Evolutionary conservation across 768 basidiomycete species (phyloP).

Genomic region (Terana coerulea): DNA sequence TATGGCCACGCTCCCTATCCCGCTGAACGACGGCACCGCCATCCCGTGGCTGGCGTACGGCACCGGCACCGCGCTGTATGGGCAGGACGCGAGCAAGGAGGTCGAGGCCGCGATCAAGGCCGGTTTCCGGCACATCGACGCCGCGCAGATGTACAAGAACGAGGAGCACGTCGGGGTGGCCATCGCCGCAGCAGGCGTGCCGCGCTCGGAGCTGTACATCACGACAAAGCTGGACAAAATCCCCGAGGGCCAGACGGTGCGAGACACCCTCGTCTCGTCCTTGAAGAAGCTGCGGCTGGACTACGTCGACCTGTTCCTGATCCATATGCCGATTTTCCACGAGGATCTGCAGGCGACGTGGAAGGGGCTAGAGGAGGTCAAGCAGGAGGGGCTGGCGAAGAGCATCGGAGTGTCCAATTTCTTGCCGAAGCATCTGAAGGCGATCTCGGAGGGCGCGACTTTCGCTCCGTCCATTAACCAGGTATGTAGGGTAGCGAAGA

Average conservation of each 20-base stretch:
- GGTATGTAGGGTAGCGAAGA: slow-evolving; percentile 34
- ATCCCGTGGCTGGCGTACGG: slow-evolving; percentile 38
- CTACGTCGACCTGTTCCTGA: slow-evolving; percentile 41
- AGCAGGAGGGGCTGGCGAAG: slow-evolving; percentile 36
- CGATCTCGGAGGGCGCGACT: slow-evolving; percentile 40
- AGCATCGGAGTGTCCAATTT: slow-evolving; percentile 58
- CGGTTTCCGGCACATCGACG: slow-evolving; percentile 38
- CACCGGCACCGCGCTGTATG: slow-evolving; percentile 33
- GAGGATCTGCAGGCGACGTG: slow-evolving; percentile 34
- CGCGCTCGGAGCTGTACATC: slow-evolving; percentile 39
- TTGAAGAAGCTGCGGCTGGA: slow-evolving; percentile 38
- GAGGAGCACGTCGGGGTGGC: slow-evolving; percentile 35
- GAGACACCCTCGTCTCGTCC: slow-evolving; percentile 34
- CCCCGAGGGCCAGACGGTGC: slow-evolving; percentile 31
- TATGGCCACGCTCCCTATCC: slow-evolving; percentile 26
- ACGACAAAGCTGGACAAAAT: slow-evolving; percentile 36
- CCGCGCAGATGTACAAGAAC: slow-evolving; percentile 36
- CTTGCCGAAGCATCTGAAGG: slow-evolving; percentile 37
- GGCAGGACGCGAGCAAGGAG: slow-evolving; percentile 24
- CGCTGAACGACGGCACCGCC: slow-evolving; percentile 33
- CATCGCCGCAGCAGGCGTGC: slow-evolving; percentile 29
- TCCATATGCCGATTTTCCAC: slow-evolving; percentile 34
- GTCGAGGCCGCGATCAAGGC: slow-evolving; percentile 28
- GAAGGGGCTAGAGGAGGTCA: slow-evolving; percentile 39
- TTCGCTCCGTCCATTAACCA: slow-evolving; percentile 52